These are phyloP conservation scores for Thozetella sp. DNA, from an alignment of 495 filamentous ascomycete genomes.

Conservation along the genomic window DNA sequence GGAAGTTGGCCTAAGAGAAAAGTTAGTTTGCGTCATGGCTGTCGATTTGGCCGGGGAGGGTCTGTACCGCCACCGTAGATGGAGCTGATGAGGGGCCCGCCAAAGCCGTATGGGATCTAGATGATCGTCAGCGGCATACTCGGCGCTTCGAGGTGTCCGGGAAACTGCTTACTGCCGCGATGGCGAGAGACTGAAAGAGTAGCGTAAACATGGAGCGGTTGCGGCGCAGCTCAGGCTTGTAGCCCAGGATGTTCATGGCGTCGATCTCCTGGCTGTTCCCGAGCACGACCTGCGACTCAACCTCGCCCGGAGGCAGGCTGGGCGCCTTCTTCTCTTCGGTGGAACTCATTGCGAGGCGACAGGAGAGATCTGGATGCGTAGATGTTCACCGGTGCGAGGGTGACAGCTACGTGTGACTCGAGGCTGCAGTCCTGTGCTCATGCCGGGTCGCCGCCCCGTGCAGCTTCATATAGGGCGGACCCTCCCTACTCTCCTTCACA, in stretches of 20 bases:
- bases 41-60: neutral
- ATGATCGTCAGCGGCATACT: neutral
- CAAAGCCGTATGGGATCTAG: slow-evolving; percentile 42
- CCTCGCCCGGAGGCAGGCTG: neutral
- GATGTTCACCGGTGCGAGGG: no score
- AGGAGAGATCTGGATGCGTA: neutral
- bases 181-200: slow-evolving; percentile 37
- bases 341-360: neutral
- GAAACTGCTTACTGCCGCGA: slow-evolving; percentile 38
- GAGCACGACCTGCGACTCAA: slow-evolving; percentile 7
- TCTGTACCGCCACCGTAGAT: slow-evolving; percentile 38
- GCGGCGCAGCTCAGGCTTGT: slow-evolving; percentile 60
- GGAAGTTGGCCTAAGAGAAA: slow-evolving; percentile 19
- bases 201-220: slow-evolving; percentile 49
- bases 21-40: neutral
- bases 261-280: slow-evolving; percentile 9
- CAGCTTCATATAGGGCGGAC: no score
- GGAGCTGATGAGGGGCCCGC: slow-evolving; percentile 34
- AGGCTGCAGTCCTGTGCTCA: no score
- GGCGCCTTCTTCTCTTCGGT: slow-evolving; percentile 12
- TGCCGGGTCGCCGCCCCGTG: no score
- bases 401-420: no score
- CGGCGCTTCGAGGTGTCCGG: neutral
- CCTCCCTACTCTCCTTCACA: no score
- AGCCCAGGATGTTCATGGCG: slow-evolving; percentile 54